These are phyloP conservation scores for Yarrowia sp. DNA, from an alignment of 805 yeast species.

Conservation along the genomic window DNA sequence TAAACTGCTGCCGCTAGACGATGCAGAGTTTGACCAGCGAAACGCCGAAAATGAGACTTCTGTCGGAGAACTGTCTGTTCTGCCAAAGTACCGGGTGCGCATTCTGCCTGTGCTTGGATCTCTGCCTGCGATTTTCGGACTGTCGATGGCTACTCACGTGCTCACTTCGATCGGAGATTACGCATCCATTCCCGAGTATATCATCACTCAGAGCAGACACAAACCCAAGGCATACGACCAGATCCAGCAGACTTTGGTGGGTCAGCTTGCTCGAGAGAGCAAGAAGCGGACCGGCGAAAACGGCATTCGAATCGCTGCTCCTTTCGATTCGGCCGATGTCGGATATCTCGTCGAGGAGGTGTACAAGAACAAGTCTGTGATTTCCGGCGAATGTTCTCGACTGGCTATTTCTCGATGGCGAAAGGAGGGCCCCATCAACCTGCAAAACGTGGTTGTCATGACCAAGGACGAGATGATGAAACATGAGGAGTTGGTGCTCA, in stretches of 20 bases:
- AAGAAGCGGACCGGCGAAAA: conserved; percentile 56
- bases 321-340: conserved; percentile 58
- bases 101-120: conserved; percentile 95
- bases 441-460: conserved; percentile 81
- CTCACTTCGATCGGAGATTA: conserved; percentile 80
- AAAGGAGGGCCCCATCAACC: conserved; percentile 56
- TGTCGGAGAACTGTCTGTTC: conserved; percentile 82
- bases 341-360: conserved; percentile 87
- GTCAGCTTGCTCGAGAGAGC: conserved; percentile 58
- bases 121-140: conserved; percentile 94
- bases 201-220: conserved; percentile 58
- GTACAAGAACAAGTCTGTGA: conserved; percentile 86
- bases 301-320: conserved; percentile 64
- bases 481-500: conserved; percentile 74
- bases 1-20: conserved; percentile 76
- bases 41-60: conserved; percentile 35
- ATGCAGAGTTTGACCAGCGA: conserved; percentile 76
- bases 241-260: conserved; percentile 76
- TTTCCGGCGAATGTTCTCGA: conserved; percentile 77
- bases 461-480: conserved; percentile 79
- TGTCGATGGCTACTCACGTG: conserved; percentile 81
- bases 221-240: conserved; percentile 83
- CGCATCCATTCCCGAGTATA: conserved; percentile 40
- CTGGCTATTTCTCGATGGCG: conserved; percentile 85
- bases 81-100: conserved; percentile 87